Conservation (phyloP, 192 early-diverging fungal genomes). For the Linnemannia elongata region DNA sequence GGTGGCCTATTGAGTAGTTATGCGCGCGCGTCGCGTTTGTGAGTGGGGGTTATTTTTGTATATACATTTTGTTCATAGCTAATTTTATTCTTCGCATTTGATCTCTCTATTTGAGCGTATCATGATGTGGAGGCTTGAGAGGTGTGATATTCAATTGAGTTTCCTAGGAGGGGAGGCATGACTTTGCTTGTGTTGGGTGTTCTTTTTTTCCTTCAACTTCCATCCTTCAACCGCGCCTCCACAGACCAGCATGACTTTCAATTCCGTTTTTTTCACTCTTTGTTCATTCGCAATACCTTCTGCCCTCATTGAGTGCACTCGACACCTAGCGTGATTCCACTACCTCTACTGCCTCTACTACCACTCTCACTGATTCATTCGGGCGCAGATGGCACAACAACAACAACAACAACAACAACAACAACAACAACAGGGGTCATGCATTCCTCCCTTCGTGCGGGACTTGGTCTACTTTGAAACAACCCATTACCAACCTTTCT, state of each 20-base stretch:
- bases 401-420: neutral
- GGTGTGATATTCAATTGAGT: too few relatives aligned
- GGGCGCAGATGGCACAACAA: neutral
- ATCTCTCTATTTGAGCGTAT: too few relatives aligned
- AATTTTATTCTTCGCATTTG: neutral
- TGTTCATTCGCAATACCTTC: neutral
- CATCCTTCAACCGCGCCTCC: neutral
- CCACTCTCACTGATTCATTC: neutral
- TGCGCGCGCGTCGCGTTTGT: neutral
- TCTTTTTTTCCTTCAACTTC: neutral
- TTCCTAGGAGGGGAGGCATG: neutral
- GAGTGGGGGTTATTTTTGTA: neutral
- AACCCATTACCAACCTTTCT: neutral
- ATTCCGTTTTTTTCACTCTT: neutral
- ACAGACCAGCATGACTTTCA: neutral
- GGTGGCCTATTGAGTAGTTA: conserved; percentile 42
- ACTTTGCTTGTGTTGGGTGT: neutral
- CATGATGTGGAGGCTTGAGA: too few relatives aligned
- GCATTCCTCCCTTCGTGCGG: conserved; percentile 32
- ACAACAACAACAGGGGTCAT: conserved; percentile 8
- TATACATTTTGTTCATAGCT: neutral
- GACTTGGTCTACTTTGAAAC: conserved; percentile 32
- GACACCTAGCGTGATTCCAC: neutral
- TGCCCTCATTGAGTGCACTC: too few relatives aligned
- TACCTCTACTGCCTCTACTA: neutral